Conservation (phyloP, 805 yeast species). For the Candida maltosa region DNA sequence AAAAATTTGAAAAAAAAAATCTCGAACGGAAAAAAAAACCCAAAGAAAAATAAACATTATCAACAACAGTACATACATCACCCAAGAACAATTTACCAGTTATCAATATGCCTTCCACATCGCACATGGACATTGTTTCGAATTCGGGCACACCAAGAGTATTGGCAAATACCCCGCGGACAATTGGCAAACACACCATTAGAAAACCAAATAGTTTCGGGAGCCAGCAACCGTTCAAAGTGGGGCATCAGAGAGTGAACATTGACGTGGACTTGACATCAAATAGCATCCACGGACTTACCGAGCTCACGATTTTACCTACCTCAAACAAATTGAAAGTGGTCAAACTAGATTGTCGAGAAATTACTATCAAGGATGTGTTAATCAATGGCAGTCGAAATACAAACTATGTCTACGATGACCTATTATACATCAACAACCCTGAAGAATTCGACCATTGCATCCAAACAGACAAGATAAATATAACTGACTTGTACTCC, state of each 20-base stretch:
- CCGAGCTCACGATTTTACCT: conserved; percentile 83
- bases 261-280: conserved; percentile 76
- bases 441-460: conserved; percentile 26
- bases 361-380: conserved; percentile 61
- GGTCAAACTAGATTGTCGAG: conserved; percentile 77
- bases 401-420: conserved; percentile 55
- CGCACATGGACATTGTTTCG: conserved; percentile 3
- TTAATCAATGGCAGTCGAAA: conserved; percentile 55
- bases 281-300: conserved; percentile 60
- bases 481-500: conserved; percentile 43
- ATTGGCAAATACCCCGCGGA: conserved; percentile 2
- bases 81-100: too few relatives aligned
- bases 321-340: conserved; percentile 52
- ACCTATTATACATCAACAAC: conserved; percentile 42
- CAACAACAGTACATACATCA: background rate
- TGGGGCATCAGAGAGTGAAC: conserved; percentile 81
- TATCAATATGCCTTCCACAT: conserved; percentile 11
- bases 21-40: background rate
- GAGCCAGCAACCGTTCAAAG: conserved; percentile 48
- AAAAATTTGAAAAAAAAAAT: background rate
- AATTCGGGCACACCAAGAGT: conserved; percentile 6
- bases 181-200: too few relatives aligned
- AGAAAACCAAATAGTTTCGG: background rate
- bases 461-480: conserved; percentile 18
- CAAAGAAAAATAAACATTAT: background rate